A percentile compares a stretch with the other conserved stretches of the same genome.
Evolutionary conservation across 169 alveolate species (phyloP).

Genomic region (Eimeria tenella): DNA sequence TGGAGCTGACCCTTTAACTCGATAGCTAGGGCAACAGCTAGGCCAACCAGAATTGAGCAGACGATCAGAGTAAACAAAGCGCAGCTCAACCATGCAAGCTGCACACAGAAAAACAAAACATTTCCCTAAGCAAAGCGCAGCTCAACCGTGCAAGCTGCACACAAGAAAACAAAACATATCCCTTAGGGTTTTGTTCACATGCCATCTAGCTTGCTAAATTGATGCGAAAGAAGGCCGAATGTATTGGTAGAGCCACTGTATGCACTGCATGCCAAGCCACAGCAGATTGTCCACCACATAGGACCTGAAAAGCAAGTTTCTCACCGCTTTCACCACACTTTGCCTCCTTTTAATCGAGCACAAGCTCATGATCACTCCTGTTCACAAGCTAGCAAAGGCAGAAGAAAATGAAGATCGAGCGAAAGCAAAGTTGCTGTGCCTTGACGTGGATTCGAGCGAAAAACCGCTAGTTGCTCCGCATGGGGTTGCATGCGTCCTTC

Average conservation of each 20-base stretch:
- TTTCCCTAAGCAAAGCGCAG: conserved; percentile 1
- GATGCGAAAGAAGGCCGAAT: too few relatives aligned
- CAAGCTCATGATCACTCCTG: conserved; percentile 73
- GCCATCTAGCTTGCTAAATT: too few relatives aligned
- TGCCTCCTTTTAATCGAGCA: conserved; percentile 70
- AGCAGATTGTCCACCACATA: too few relatives aligned
- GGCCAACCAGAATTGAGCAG: conserved; percentile 8
- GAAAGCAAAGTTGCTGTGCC: too few relatives aligned
- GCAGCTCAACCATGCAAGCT: conserved; percentile 74
- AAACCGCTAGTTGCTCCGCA: too few relatives aligned
- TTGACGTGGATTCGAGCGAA: too few relatives aligned
- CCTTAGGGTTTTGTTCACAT: neutral
- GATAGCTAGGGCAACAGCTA: conserved; percentile 10
- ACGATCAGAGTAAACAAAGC: conserved; percentile 20
- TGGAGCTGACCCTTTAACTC: conserved; percentile 33
- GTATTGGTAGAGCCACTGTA: too few relatives aligned
- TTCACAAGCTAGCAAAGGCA: neutral
- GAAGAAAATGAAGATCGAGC: too few relatives aligned
- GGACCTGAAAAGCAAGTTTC: neutral
- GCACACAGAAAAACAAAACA: conserved; percentile 29
- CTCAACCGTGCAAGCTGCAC: conserved; percentile 70
- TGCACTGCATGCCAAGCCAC: too few relatives aligned
- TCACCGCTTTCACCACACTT: conserved; percentile 63
- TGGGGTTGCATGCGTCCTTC: too few relatives aligned
- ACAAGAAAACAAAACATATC: neutral